Conservation (phyloP, 2,329 filamentous ascomycete species). For the Alternaria sp. region DNA sequence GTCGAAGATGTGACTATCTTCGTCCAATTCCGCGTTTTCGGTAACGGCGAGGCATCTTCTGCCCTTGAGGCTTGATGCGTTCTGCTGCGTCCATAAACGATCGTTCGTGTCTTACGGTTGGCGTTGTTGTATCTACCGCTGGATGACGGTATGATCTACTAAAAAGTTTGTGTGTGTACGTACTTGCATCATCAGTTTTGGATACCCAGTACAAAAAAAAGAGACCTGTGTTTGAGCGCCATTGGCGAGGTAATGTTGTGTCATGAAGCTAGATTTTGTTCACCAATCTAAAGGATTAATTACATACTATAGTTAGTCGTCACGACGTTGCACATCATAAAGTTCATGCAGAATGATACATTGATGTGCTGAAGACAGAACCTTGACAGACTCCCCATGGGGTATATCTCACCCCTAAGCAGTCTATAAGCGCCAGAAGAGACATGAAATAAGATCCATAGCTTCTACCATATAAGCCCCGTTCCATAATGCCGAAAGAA, state of each 20-base stretch:
- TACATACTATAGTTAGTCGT: background rate
- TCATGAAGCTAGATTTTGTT: background rate
- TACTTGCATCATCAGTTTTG: background rate
- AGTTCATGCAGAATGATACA: background rate
- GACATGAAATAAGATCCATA: conserved; percentile 7
- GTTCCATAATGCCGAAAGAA: background rate
- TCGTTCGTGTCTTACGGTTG: background rate
- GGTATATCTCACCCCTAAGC: conserved; percentile 12
- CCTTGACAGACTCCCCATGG: conserved; percentile 2
- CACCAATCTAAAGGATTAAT: background rate
- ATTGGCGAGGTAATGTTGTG: background rate
- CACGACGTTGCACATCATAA: background rate
- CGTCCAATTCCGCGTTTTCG: conserved; percentile 86
- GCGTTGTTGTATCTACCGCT: background rate
- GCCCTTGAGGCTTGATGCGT: conserved; percentile 34
- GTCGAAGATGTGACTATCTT: conserved; percentile 90
- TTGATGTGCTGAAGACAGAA: conserved; percentile 2
- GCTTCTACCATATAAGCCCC: background rate
- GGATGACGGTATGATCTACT: background rate
- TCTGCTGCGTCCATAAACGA: background rate
- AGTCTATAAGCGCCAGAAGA: conserved; percentile 13
- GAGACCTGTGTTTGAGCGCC: background rate
- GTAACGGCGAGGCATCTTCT: conserved; percentile 44
- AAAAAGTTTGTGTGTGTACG: conserved; percentile 9
- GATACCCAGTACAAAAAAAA: conserved; percentile 10